phyloP scores from a whole-genome alignment of 768 basidiomycete species.

The Gymnopilus junonius region DNA sequence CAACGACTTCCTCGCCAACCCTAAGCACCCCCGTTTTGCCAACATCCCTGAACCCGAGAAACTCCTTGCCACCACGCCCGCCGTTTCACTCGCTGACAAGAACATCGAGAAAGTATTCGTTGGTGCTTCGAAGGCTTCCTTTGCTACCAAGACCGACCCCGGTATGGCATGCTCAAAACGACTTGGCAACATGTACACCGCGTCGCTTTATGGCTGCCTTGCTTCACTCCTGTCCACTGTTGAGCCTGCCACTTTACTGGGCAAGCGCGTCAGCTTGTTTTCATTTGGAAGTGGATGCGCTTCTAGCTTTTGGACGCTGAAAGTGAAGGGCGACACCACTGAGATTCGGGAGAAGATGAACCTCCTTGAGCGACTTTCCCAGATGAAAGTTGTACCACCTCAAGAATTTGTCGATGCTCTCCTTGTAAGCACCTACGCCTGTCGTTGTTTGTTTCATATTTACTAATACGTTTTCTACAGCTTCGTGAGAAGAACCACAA shows the following conservation, averaged over 20 bases:
- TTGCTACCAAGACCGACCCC: constrained; percentile 77
- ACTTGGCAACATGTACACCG: constrained; percentile 99
- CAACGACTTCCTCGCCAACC: constrained; percentile 90
- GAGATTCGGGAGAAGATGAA: constrained; percentile 85
- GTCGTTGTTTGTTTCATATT: constrained; percentile 4
- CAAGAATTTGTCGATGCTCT: constrained; percentile 91
- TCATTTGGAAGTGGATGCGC: constrained; percentile 97
- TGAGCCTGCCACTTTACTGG: constrained; percentile 68
- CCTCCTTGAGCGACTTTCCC: constrained; percentile 73
- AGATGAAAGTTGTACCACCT: constrained; percentile 91
- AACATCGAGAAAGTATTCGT: constrained; percentile 94
- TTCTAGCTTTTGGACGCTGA: constrained; percentile 89
- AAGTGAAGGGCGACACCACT: constrained; percentile 85
- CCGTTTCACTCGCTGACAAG: constrained; percentile 90
- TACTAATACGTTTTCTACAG: constrained; percentile 45
- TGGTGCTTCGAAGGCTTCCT: constrained; percentile 72
- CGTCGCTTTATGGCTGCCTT: constrained; percentile 92
- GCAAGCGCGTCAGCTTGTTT: constrained; percentile 92
- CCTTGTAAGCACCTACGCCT: constrained; percentile 47
- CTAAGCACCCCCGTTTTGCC: constrained; percentile 69
- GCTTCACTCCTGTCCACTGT: constrained; percentile 82
- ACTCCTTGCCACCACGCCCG: constrained; percentile 66
- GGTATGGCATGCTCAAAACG: constrained; percentile 87
- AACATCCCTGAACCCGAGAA: constrained; percentile 73
- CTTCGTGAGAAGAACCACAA: constrained; percentile 98